Evolutionary conservation across 2,329 filamentous ascomycete genomes (phyloP).

Genomic region (Sarocladiaceae sp.): DNA sequence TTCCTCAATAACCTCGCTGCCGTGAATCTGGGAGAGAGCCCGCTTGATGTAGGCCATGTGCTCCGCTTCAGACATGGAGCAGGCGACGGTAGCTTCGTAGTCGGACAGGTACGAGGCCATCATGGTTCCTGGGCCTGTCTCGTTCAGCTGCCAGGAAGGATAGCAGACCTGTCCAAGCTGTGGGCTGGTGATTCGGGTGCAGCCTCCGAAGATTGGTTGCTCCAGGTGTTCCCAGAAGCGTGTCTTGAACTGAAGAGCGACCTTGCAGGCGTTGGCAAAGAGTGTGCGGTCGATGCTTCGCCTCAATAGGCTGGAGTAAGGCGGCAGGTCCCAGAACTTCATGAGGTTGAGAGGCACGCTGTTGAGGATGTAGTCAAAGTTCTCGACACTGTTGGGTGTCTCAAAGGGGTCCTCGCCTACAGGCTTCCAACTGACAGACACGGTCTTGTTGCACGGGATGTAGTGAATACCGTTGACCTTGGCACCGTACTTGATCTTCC

Average conservation of each 20-base stretch:
- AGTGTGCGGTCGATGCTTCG: conserved; percentile 20
- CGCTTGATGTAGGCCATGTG: conserved; percentile 47
- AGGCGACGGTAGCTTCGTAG: conserved; percentile 32
- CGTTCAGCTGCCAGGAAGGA: conserved; percentile 45
- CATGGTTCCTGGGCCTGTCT: conserved; percentile 42
- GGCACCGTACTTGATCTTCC: conserved; percentile 16
- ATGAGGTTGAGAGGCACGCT: conserved; percentile 29
- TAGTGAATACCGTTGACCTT: conserved; percentile 19
- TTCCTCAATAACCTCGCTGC: conserved; percentile 39
- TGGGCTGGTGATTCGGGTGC: conserved; percentile 38
- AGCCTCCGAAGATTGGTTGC: conserved; percentile 36
- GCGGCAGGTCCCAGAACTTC: conserved; percentile 29
- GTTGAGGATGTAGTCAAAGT: conserved; percentile 32
- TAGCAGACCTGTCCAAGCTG: conserved; percentile 47
- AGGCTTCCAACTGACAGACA: conserved; percentile 15
- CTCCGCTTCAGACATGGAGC: conserved; percentile 39
- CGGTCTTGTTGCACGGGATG: conserved; percentile 15
- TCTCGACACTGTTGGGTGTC: conserved; percentile 19
- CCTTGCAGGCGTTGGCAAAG: conserved; percentile 24
- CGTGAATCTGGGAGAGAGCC: conserved; percentile 50
- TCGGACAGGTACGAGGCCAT: conserved; percentile 40
- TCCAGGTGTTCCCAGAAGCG: conserved; percentile 29
- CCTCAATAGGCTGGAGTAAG: conserved; percentile 23
- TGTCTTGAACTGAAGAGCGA: conserved; percentile 51
- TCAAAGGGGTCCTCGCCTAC: conserved; percentile 18